A percentile compares a stretch with the other conserved stretches of the same genome.
phyloP scores from a whole-genome alignment of 441 rosid species.

The Breynia disticha region DNA sequence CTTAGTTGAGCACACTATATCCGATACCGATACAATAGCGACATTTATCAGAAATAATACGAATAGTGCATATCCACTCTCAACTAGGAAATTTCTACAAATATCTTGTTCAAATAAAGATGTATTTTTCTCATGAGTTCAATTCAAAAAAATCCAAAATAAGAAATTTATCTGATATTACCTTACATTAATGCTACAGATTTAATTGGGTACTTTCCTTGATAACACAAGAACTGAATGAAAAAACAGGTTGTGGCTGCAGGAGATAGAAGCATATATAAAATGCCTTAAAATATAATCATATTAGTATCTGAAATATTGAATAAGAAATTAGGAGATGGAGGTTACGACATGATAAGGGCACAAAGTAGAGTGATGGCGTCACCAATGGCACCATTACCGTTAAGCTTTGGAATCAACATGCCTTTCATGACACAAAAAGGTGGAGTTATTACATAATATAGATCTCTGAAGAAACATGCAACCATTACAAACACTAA shows the following conservation, averaged over 20 bases:
- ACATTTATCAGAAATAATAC: conserved; percentile 56
- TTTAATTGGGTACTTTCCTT: conserved; percentile 47
- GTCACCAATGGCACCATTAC: conserved; percentile 42
- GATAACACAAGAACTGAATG: conserved; percentile 70
- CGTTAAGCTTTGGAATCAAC: conserved; percentile 51
- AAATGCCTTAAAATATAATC: no score
- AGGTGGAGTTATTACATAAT: conserved; percentile 49
- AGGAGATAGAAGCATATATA: background rate
- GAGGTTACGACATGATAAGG: conserved; percentile 58
- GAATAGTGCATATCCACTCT: conserved; percentile 54
- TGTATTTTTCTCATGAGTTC: background rate
- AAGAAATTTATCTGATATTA: background rate
- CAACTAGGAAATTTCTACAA: conserved; percentile 51
- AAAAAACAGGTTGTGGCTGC: conserved; percentile 59
- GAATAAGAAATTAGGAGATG: background rate
- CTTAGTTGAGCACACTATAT: conserved; percentile 31
- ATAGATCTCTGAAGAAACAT: conserved; percentile 64
- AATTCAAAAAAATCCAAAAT: background rate
- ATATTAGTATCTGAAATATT: background rate
- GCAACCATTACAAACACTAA: conserved; percentile 57
- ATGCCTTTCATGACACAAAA: conserved; percentile 44
- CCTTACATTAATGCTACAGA: conserved; percentile 39
- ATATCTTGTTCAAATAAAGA: conserved; percentile 30
- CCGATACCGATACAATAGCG: conserved; percentile 45
- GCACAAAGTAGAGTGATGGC: conserved; percentile 69